Conservation (phyloP, 78 protist genomes). For the Reticulomyxa filosa region DNA sequence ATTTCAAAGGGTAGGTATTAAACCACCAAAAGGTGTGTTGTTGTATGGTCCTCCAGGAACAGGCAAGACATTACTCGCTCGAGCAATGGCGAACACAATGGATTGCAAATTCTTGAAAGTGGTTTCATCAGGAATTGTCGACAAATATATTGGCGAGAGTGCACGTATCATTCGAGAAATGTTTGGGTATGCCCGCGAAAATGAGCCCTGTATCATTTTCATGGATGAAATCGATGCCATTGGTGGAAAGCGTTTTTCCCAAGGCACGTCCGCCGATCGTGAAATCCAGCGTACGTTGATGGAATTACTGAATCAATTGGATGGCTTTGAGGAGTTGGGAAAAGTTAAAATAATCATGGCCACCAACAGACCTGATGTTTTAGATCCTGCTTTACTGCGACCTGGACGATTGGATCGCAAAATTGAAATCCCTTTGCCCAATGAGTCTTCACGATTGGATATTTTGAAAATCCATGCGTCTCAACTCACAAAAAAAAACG, state of each 20-base stretch:
- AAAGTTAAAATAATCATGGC: constrained; percentile 96
- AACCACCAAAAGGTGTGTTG: constrained; percentile 88
- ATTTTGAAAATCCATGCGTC: constrained; percentile 89
- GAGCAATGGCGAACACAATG: constrained; percentile 84
- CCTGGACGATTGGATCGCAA: constrained; percentile 86
- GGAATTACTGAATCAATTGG: constrained; percentile 94
- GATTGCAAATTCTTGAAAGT: constrained; percentile 92
- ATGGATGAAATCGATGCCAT: constrained; percentile 99
- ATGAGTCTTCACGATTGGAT: constrained; percentile 71
- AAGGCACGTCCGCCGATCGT: constrained; percentile 89
- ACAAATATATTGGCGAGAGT: constrained; percentile 98
- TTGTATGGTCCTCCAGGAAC: constrained; percentile 83
- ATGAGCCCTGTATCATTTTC: constrained; percentile 97
- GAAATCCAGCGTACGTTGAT: constrained; percentile 96
- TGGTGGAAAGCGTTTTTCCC: constrained; percentile 86
- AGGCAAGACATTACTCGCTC: constrained; percentile 92
- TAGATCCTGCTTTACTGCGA: constrained; percentile 74
- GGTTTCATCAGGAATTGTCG: constrained; percentile 89
- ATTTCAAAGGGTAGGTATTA: constrained; percentile 89
- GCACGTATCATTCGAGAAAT: constrained; percentile 97
- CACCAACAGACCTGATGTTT: constrained; percentile 92
- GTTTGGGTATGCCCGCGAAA: constrained; percentile 88
- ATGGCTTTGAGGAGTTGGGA: constrained; percentile 86
- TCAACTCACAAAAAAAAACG: constrained; percentile 66
- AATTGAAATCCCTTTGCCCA: constrained; percentile 94